Conservation (phyloP, 306 rosid species). For the Castanea mollissima region DNA sequence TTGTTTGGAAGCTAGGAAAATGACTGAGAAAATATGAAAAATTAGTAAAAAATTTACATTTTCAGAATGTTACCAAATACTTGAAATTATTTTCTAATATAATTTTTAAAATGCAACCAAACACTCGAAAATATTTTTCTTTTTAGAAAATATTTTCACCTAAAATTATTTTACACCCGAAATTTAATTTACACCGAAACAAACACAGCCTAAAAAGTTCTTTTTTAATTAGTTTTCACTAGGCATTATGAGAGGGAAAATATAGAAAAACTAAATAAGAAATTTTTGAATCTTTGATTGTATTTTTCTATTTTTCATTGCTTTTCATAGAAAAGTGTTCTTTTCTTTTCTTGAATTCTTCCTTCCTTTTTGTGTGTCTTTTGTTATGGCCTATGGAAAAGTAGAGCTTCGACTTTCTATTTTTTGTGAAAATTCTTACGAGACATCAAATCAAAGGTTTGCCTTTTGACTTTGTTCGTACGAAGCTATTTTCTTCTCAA, state of each 20-base stretch:
- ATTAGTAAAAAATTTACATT: no score
- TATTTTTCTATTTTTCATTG: not conserved
- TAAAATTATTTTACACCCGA: no score
- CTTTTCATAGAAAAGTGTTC: slow-evolving; percentile 13
- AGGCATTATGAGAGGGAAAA: not conserved
- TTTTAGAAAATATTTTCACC: no score
- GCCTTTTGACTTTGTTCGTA: slow-evolving; percentile 13
- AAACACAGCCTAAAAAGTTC: no score
- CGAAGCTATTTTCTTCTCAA: not conserved
- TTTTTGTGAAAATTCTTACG: not conserved
- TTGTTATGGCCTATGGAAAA: not conserved
- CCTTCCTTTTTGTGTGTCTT: not conserved
- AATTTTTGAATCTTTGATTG: slow-evolving; percentile 18
- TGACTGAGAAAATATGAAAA: no score
- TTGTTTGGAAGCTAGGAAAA: no score
- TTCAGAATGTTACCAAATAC: no score
- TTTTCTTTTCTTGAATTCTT: not conserved
- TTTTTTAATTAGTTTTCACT: not conserved
- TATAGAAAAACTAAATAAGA: not conserved
- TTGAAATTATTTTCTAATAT: no score
- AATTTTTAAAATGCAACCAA: no score
- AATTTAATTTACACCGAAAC: no score
- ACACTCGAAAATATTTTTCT: no score
- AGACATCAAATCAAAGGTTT: not conserved
- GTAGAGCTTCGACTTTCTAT: slow-evolving; percentile 23